Conservation (phyloP, 305 asterid species). For the Rubia tinctorum region DNA sequence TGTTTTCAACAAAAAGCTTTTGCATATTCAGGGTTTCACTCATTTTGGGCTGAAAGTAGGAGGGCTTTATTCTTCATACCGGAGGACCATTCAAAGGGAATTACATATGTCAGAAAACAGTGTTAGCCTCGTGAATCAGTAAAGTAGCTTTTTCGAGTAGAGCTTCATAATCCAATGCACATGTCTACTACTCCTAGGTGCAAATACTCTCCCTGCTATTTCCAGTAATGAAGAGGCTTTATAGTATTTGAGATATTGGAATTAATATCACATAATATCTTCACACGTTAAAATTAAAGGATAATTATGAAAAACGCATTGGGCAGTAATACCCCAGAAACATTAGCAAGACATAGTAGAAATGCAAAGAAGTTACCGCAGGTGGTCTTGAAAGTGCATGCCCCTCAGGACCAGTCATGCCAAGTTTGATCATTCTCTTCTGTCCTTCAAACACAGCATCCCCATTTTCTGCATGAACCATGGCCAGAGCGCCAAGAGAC, state of each 20-base stretch:
- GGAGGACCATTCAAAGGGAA: not conserved
- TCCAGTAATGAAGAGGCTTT: not conserved
- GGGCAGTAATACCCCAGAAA: not conserved
- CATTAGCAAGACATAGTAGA: not conserved
- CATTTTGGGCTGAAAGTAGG: not conserved
- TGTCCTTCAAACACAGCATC: constrained; percentile 99
- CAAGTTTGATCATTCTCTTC: constrained; percentile 83
- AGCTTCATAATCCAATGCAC: not conserved
- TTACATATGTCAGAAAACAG: not conserved
- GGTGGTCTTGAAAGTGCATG: constrained; percentile 98
- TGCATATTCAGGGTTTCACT: not conserved
- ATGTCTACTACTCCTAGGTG: not conserved
- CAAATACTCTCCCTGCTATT: not conserved
- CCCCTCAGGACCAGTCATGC: constrained; percentile 96
- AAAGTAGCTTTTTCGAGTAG: not conserved
- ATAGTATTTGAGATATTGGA: not conserved
- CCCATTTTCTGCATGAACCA: constrained; percentile 99
- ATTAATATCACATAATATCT: not conserved
- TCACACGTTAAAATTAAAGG: not conserved
- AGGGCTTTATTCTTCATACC: not conserved
- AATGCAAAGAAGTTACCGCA: constrained; percentile 37
- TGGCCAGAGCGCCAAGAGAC: constrained; percentile 92
- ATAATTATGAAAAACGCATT: not conserved
- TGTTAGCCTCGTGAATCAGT: constrained; percentile 5
- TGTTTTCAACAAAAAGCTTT: constrained; percentile 1